Conservation (phyloP, 139 green algal species). For the Marvania coccoides region DNA sequence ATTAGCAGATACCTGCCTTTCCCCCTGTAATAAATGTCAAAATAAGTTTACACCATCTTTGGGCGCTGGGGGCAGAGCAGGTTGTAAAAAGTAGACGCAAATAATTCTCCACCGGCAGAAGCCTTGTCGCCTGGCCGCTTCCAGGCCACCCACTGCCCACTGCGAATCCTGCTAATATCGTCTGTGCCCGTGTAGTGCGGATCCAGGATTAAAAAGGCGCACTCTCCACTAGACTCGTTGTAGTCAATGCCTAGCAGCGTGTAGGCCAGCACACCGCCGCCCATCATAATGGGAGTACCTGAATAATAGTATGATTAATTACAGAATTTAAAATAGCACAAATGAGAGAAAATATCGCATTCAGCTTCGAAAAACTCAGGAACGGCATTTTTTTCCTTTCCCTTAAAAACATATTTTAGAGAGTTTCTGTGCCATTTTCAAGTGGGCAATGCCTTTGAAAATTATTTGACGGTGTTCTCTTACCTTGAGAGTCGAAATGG, state of each 20-base stretch:
- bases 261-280: conserved; percentile 92
- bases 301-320: no score
- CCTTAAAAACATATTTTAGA: no score
- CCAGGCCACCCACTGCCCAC: conserved; percentile 83
- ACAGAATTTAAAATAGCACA: no score
- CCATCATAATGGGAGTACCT: conserved; percentile 84
- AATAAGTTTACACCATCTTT: conserved; percentile 28
- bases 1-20: no score
- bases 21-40: no score
- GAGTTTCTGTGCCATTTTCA: no score
- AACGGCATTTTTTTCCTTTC: no score
- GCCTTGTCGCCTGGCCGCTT: conserved; percentile 69
- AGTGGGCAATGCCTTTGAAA: no score
- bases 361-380: no score
- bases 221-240: conserved; percentile 74
- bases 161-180: conserved; percentile 62
- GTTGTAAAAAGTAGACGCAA: conserved; percentile 91
- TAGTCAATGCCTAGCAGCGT: conserved; percentile 89
- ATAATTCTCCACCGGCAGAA: conserved; percentile 75
- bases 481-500: conserved; percentile 78
- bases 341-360: no score
- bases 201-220: conserved; percentile 91
- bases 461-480: not conserved
- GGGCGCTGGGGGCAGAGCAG: conserved; percentile 87
- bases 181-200: conserved; percentile 86